phyloP scores from a whole-genome alignment of 1,284 basidiomycete genomes.

The Naganishia albida region DNA sequence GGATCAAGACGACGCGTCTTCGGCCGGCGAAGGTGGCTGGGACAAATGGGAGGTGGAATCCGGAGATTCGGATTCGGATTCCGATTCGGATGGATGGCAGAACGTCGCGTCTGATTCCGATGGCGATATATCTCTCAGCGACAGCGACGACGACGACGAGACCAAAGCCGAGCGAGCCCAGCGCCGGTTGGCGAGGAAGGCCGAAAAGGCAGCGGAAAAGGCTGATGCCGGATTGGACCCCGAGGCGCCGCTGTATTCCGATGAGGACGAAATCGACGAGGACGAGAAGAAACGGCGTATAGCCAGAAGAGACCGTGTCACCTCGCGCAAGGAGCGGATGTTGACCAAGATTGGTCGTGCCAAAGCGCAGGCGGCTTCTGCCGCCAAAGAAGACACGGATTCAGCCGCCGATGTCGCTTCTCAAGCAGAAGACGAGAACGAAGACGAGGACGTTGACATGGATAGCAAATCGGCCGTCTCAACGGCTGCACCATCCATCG shows the following conservation, averaged over 20 bases:
- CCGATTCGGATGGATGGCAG: constrained; percentile 79
- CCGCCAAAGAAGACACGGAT: not conserved
- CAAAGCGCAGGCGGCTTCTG: constrained; percentile 38
- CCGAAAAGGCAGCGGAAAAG: constrained; percentile 8
- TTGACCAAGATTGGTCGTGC: constrained; percentile 77
- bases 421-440: constrained; percentile 36
- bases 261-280: constrained; percentile 33
- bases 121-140: constrained; percentile 72
- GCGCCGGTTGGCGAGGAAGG: constrained; percentile 10
- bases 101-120: constrained; percentile 75
- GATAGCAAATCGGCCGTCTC: constrained; percentile 50
- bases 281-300: constrained; percentile 36
- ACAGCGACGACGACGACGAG: constrained; percentile 57
- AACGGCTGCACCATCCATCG: constrained; percentile 41
- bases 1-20: constrained; percentile 55
- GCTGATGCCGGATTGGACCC: not conserved
- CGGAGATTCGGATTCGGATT: constrained; percentile 65
- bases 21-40: constrained; percentile 75
- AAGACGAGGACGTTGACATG: constrained; percentile 42
- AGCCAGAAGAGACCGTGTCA: constrained; percentile 42
- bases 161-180: constrained; percentile 25
- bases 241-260: constrained; percentile 19
- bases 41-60: constrained; percentile 78
- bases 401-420: not conserved
- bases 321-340: constrained; percentile 50